A percentile compares a stretch with the other conserved stretches of the same genome.
Conservation (phyloP, 352 stramenopile genomes). For the Saprolegnia diclina region DNA sequence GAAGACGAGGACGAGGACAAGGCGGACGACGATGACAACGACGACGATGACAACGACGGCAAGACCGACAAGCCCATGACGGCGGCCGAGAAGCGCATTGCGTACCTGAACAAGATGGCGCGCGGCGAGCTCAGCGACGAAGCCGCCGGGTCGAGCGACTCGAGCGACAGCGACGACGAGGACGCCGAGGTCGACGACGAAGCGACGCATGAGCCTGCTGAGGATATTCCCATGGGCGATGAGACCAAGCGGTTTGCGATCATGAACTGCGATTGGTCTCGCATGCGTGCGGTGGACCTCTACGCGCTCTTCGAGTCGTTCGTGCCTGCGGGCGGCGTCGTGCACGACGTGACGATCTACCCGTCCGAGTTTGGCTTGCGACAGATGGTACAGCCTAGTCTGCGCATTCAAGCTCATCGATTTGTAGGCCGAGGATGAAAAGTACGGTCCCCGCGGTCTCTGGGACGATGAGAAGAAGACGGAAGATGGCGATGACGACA, state of each 20-base stretch:
- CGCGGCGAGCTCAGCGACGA: conserved; percentile 67
- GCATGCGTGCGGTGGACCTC: conserved; percentile 93
- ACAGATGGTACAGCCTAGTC: conserved; percentile 69
- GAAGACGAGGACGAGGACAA: conserved; percentile 46
- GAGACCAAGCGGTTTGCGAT: conserved; percentile 89
- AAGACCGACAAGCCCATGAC: conserved; percentile 36
- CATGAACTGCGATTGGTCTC: conserved; percentile 95
- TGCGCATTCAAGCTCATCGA: conserved; percentile 9
- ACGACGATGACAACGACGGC: conserved; percentile 28
- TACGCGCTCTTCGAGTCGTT: conserved; percentile 94
- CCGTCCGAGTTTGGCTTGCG: conserved; percentile 93
- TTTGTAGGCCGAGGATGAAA: conserved; percentile 69
- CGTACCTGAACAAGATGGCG: conserved; percentile 82
- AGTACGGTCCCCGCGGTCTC: conserved; percentile 58
- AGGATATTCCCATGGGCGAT: conserved; percentile 77
- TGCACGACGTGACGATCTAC: conserved; percentile 94
- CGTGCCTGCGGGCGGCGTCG: conserved; percentile 77
- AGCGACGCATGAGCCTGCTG: conserved; percentile 44
- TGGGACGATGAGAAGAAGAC: conserved; percentile 43
- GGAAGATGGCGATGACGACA: conserved; percentile 28
- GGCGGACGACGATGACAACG: conserved; percentile 22
- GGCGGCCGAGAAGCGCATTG: conserved; percentile 37
- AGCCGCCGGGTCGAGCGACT: conserved; percentile 43
- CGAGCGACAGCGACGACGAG: conserved; percentile 35
- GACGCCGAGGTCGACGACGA: conserved; percentile 30